Base-by-base conservation (phyloP, 2,329 filamentous ascomycete genomes). In the Hansfordia pulvinata region DNA sequence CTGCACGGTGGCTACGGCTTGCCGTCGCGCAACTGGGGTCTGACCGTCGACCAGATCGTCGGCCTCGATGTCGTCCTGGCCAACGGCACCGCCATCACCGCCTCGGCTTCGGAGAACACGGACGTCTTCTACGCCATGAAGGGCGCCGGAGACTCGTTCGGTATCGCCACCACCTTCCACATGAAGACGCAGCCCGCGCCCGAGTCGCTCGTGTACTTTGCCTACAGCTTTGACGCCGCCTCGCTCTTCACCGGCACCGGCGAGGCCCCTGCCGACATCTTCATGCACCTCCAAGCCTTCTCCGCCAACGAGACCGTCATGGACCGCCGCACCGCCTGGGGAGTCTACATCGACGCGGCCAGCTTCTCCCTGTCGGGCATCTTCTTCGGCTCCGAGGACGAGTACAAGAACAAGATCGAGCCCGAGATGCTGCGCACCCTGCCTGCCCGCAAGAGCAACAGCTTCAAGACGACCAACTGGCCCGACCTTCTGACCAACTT, bases 1-100 rank as follows among this genome's bases (percentile, higher is more conserved):
- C 43, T 50, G 13, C 47, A 52, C 30, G 51, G 52, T 6, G 52
- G 50, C 11, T 54, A 49, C 26, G 52, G 52, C 5, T 39, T 53
- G 33, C 42, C 36, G 25, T 53, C 50, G 2, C 54, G 62, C 8
- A 48, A 53, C 27, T 61, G 55, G 46, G 61, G 62, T 10, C 40
- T 56, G 12, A 53, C 59, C 4, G 32, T 62, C 8, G 62, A 66
- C 33, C 56, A 55, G 34, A 47, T 65, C 15, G 35, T 47, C 6
- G 54, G 45, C 10, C 30, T 42, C 26, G 46, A 43, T 12, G 27
- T 32, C 19, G 37, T 41, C 15, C 29, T 41, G 3, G 33, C 34
- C 3, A 31, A 39, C 15, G 30, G 33, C 4, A 33, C 25, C 3
- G 29, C 39, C 20, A 31, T 39, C 2, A 34, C 37, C 18, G 37